These are phyloP conservation scores for Kwoniella bestiolae DNA, from an alignment of 768 basidiomycete species.

Conservation along the genomic window DNA sequence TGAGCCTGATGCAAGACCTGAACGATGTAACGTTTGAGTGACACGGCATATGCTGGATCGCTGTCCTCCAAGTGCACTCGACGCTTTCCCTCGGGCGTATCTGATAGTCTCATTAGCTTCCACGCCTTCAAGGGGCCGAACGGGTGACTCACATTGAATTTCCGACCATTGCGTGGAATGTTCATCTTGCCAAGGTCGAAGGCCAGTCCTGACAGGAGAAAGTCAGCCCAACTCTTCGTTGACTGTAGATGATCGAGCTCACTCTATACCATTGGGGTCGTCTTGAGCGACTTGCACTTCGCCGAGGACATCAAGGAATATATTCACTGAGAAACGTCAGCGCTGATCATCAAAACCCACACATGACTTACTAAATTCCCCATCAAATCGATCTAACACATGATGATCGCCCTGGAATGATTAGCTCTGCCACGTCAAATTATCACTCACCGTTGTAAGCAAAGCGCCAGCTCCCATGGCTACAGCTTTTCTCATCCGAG, in stretches of 20 bases:
- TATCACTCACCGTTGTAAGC: slow-evolving; percentile 44
- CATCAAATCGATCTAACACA: slow-evolving; percentile 51
- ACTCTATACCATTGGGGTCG: slow-evolving; percentile 36
- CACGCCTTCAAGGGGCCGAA: neutral
- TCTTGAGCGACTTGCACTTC: slow-evolving; percentile 45
- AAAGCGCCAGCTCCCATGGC: slow-evolving; percentile 54
- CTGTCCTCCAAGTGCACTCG: slow-evolving; percentile 36
- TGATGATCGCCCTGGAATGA: slow-evolving; percentile 45
- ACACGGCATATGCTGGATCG: slow-evolving; percentile 41
- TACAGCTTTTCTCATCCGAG: slow-evolving; percentile 51
- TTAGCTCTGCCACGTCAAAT: slow-evolving; percentile 4
- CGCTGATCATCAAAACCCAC: neutral
- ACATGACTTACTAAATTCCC: slow-evolving; percentile 51
- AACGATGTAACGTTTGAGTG: slow-evolving; percentile 42
- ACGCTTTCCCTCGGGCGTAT: slow-evolving; percentile 42
- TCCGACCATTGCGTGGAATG: slow-evolving; percentile 34
- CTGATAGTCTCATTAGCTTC: slow-evolving; percentile 12
- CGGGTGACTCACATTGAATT: slow-evolving; percentile 33
- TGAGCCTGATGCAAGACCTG: slow-evolving; percentile 40
- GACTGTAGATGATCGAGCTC: no score
- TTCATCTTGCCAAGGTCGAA: slow-evolving; percentile 38
- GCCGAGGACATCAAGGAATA: slow-evolving; percentile 55
- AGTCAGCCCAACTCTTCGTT: neutral
- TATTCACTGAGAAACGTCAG: slow-evolving; percentile 46
- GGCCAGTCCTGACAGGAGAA: slow-evolving; percentile 25